A percentile compares a stretch with the other conserved stretches of the same genome.
Conservation (phyloP, 257 asterid genomes). For the Solanum pimpinellifolium region DNA sequence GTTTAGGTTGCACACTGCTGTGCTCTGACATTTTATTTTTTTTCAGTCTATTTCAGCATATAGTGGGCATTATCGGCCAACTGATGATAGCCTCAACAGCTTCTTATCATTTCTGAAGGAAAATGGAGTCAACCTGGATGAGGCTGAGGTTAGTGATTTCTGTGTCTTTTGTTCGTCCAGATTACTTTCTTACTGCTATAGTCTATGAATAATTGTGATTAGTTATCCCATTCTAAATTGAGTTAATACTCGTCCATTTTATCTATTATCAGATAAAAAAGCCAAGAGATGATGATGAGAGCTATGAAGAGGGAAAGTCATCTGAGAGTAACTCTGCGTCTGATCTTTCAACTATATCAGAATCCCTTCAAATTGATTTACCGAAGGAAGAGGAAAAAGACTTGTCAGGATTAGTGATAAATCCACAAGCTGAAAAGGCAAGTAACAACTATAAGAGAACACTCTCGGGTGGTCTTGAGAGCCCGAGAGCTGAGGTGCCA, state of each 20-base stretch:
- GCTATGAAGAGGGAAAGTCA: constrained; percentile 11
- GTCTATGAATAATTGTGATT: not conserved
- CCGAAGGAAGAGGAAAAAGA: constrained; percentile 20
- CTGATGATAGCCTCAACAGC: constrained; percentile 61
- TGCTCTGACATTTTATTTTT: not conserved
- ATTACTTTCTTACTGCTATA: not conserved
- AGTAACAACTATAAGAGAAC: constrained; percentile 42
- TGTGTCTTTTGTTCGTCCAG: not conserved
- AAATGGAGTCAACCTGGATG: constrained; percentile 58
- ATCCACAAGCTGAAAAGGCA: constrained; percentile 16
- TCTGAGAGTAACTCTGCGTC: constrained; percentile 3
- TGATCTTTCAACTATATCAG: constrained; percentile 16
- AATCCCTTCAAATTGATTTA: constrained; percentile 10
- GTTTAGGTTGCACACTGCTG: not conserved
- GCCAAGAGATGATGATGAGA: constrained; percentile 54
- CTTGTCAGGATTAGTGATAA: constrained; percentile 7
- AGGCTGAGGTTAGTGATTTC: constrained; percentile 50
- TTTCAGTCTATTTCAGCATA: constrained; percentile 78
- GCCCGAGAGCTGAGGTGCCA: constrained; percentile 75
- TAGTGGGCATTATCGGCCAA: constrained; percentile 96
- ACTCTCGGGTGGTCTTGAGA: constrained; percentile 80
- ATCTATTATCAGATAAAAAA: constrained; percentile 38
- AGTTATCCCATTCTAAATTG: not conserved
- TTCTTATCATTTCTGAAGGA: constrained; percentile 58
- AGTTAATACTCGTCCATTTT: not conserved